phyloP scores from a whole-genome alignment of 768 basidiomycete species.

The Tubosaeta brunneosetosa region DNA sequence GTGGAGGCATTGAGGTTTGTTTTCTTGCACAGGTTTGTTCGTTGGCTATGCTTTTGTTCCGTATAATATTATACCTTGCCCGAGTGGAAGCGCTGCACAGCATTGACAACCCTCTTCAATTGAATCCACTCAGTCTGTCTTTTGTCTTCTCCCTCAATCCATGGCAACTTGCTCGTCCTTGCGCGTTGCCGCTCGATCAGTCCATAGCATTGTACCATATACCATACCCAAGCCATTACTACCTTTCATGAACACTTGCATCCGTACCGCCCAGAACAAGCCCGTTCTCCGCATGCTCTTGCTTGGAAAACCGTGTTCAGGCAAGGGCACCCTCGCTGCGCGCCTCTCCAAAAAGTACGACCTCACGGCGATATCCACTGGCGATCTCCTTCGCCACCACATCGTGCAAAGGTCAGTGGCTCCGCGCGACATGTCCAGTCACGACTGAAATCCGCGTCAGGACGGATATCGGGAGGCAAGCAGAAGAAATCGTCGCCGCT shows the following conservation, averaged over 20 bases:
- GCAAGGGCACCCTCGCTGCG: slow-evolving; percentile 77
- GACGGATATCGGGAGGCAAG: slow-evolving; percentile 67
- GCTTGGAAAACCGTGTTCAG: slow-evolving; percentile 61
- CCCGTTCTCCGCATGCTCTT: slow-evolving; percentile 43
- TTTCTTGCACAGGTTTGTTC: background rate
- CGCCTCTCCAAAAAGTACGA: slow-evolving; percentile 72
- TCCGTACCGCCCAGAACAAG: slow-evolving; percentile 23
- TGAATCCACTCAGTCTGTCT: background rate
- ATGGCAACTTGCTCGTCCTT: background rate
- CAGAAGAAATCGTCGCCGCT: slow-evolving; percentile 71
- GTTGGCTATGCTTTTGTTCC: background rate
- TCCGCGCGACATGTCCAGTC: background rate
- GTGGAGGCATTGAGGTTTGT: slow-evolving; percentile 12
- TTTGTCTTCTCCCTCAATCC: slow-evolving; percentile 2
- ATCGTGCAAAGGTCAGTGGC: slow-evolving; percentile 55
- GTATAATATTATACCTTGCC: background rate
- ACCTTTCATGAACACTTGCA: slow-evolving; percentile 40
- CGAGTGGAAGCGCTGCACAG: slow-evolving; percentile 5
- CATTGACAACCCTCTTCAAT: slow-evolving; percentile 2
- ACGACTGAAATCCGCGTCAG: slow-evolving; percentile 25
- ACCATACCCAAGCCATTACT: slow-evolving; percentile 39
- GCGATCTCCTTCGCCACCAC: slow-evolving; percentile 79
- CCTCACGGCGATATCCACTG: slow-evolving; percentile 70
- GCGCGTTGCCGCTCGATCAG: slow-evolving; percentile 9
- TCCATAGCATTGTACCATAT: slow-evolving; percentile 19